Evolutionary conservation across 1,284 basidiomycete species (phyloP), one percentile per base, ranked within the genome.

Genomic region (Apiotrichum akiyoshidainum): DNA sequence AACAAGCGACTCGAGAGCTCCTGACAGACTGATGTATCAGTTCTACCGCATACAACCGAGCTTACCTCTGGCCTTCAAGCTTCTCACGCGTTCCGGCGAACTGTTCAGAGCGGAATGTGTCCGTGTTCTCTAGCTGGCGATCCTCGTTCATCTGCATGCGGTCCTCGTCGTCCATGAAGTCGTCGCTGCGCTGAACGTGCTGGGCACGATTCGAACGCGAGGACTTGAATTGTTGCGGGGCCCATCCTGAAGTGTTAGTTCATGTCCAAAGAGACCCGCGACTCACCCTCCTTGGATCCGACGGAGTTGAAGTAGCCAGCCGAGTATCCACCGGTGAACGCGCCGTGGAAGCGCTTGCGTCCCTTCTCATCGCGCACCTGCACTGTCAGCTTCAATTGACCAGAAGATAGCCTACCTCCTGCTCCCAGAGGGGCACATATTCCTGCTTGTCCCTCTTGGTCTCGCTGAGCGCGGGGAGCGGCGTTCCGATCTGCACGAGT

Each of bases 111-210:
- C 62, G 64, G 60, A 78, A 78, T 0, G 70, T 74, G 4, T 76
- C 74, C 2, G 75, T 78, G 54, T 75, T 77, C 69, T 90, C 87
- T 11, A 95, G 75, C 47, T 84, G 85, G 64, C 86, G 82, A 65
- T 84, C 84, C 50, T 90, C 89, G 42, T 83, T 84, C 60, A 88
- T 75, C 63, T 90, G 90, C 41, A 87, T 85, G n/a, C 95, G 79
- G 75, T 97, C 95, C 78, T 99, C 96, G 46, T 97, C 95, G 78
- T 99, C 95, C 95, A 99, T 99, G 75, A 92, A 98, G 74, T 98
- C 95, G 73, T 97, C 91, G 0, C 89, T 86, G 13, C 84, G 83
- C 62, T 77, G 73, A 17, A 81, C 78, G 69, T 86, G 87, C 31
- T 57, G 46, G 0, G 87, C 85, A 39, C 91, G 83, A 46, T 89